Base-by-base conservation (phyloP, 495 filamentous ascomycete species). In the Penicillium robsamsonii region DNA sequence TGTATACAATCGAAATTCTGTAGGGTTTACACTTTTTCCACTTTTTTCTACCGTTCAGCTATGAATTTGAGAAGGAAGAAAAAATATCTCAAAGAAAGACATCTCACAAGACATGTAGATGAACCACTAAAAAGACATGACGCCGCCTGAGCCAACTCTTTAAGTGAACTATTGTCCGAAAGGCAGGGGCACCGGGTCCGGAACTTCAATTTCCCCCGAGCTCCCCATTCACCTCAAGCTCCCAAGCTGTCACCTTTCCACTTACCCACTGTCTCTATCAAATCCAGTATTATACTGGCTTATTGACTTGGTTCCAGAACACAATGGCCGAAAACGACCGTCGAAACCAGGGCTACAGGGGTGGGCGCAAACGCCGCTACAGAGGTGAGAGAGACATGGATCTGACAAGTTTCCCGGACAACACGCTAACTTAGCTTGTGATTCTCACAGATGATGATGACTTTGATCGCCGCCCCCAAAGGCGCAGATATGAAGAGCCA, bases 401-500 rank as follows among this genome's bases (percentile, higher is more conserved):
- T 43, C 18, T 41, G 18, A 30, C 24, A 18, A 48, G 35, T 51
- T 57, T 52, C 46, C 20, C 40, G 12, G 51, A 24, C 31, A 53
- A 41, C 47, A 41, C 46, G 50, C 64, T 65, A 43, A 59, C 52
- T 49, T 10, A 44, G 41, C 30, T 2, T 33, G 30, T 33, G n/a
- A 35, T 29, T 44, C 51, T 45, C 52, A 49, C 45, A 86, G 90
- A 94, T 52, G 90, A 95, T 59, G 85, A 92, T 64, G 85, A 91
- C 48, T 79, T 82, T 62, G 85, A 89, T 60, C 85, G 88, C 62
- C 82, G 83, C 46, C 81, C 81, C n/a, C 87, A 87, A 61, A 82
- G 90, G 53, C 84, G 89, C 41, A 83, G 88, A 65, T 90, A 89
- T 61, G 87, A 93, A 63, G 89, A 92, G 57, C 88, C 94, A 15